A percentile compares a stretch with the other conserved stretches of the same genome.
Conservation (phyloP, 2,329 filamentous ascomycete species). For the Scedosporium aurantiacum region DNA sequence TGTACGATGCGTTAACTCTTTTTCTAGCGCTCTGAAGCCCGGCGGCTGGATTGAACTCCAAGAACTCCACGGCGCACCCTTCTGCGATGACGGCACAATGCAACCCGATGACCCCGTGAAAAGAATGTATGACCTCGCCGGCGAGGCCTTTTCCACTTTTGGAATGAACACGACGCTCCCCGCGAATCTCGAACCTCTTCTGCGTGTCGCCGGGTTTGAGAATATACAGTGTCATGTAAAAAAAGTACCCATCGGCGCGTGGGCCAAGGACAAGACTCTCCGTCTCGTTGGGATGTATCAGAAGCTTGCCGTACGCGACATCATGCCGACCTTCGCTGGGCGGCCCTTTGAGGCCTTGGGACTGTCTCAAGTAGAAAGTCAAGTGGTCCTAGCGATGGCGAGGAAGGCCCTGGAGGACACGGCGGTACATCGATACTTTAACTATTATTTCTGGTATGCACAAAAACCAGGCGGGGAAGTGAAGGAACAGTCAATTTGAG, state of each 20-base stretch:
- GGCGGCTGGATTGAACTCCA: slow-evolving; percentile 44
- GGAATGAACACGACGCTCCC: slow-evolving; percentile 26
- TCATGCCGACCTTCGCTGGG: slow-evolving; percentile 24
- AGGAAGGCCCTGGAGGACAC: slow-evolving; percentile 16
- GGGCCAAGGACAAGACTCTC: slow-evolving; percentile 22
- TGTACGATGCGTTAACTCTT: too few species aligned
- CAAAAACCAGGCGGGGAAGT: slow-evolving; percentile 17
- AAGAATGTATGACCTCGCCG: slow-evolving; percentile 21
- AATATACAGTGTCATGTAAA: slow-evolving; percentile 28
- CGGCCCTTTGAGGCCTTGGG: slow-evolving; percentile 22
- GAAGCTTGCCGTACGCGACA: slow-evolving; percentile 23
- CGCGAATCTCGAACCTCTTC: slow-evolving; percentile 21
- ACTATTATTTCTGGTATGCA: slow-evolving; percentile 25
- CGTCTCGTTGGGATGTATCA: slow-evolving; percentile 27
- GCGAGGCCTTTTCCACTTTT: slow-evolving; percentile 21
- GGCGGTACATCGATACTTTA: slow-evolving; percentile 22
- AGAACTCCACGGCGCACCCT: slow-evolving; percentile 29
- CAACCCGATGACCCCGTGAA: slow-evolving; percentile 25
- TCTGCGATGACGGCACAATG: slow-evolving; percentile 35
- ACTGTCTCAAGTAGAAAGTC: slow-evolving; percentile 17
- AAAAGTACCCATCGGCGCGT: slow-evolving; percentile 26
- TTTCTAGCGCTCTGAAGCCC: slow-evolving; percentile 18
- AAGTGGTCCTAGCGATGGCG: slow-evolving; percentile 16
- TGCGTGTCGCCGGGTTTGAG: slow-evolving; percentile 31
- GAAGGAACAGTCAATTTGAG: too few species aligned